phyloP scores from a whole-genome alignment of 306 rosid genomes.

The Hippophae rhamnoides region DNA sequence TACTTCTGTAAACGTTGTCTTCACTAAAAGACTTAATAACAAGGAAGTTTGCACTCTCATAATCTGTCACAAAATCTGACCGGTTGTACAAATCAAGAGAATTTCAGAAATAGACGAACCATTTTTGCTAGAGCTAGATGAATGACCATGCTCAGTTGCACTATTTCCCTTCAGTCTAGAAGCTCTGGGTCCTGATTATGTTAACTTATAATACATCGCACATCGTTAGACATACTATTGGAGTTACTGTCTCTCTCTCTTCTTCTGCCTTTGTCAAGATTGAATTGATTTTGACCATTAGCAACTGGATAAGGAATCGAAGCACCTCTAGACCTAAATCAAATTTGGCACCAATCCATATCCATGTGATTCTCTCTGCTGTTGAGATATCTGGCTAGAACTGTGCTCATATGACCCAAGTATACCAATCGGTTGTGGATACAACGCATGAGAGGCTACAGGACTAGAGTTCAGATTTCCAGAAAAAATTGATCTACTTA shows the following conservation, averaged over 20 bases:
- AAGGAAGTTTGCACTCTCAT: slow-evolving; percentile 42
- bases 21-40: slow-evolving; percentile 53
- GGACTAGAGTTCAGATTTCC: slow-evolving; percentile 36
- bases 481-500: slow-evolving; percentile 33
- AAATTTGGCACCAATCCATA: slow-evolving; percentile 34
- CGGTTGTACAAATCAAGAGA: slow-evolving; percentile 29
- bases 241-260: slow-evolving; percentile 44
- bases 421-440: slow-evolving; percentile 28
- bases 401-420: slow-evolving; percentile 28
- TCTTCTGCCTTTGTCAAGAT: slow-evolving; percentile 41
- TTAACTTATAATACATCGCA: slow-evolving; percentile 32
- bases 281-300: slow-evolving; percentile 27
- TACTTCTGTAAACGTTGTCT: slow-evolving; percentile 53
- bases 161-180: slow-evolving; percentile 37
- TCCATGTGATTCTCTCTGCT: slow-evolving; percentile 33
- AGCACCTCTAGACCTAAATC: slow-evolving; percentile 35
- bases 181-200: slow-evolving; percentile 52
- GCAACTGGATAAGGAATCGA: slow-evolving; percentile 30
- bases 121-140: slow-evolving; percentile 20
- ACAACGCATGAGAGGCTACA: slow-evolving; percentile 32
- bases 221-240: slow-evolving; percentile 21
- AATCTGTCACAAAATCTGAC: slow-evolving; percentile 38
- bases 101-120: slow-evolving; percentile 26
- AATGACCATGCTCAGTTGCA: slow-evolving; percentile 27
- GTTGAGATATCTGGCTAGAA: slow-evolving; percentile 45